These are phyloP conservation scores for Clavispora phyllophila DNA, from an alignment of 805 yeast species.

Conservation along the genomic window DNA sequence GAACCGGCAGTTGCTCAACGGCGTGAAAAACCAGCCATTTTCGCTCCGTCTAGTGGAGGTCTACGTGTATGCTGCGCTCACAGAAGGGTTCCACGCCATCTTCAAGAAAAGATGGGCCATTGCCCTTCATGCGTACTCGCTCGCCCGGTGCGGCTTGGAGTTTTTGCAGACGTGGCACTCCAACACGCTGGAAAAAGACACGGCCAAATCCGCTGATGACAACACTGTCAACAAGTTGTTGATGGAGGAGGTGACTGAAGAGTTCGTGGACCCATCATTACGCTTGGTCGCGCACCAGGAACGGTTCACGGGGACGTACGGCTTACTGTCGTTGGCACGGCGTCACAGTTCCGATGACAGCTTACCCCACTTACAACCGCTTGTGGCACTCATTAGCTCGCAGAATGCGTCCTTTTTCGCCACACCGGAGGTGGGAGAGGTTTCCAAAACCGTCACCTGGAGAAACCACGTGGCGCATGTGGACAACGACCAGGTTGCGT, in stretches of 20 bases:
- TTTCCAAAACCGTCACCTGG: conserved; percentile 42
- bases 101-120: conserved; percentile 50
- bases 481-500: conserved; percentile 68
- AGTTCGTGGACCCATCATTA: conserved; percentile 63
- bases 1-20: conserved; percentile 37
- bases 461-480: conserved; percentile 54
- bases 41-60: conserved; percentile 23
- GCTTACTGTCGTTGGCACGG: conserved; percentile 47
- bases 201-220: conserved; percentile 6
- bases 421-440: conserved; percentile 20
- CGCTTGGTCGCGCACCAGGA: conserved; percentile 47
- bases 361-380: conserved; percentile 32
- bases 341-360: conserved; percentile 30
- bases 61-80: conserved; percentile 40
- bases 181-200: no score
- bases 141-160: conserved; percentile 59
- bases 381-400: conserved; percentile 35
- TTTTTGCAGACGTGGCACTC: conserved; percentile 37
- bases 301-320: conserved; percentile 27
- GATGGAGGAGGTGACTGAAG: conserved; percentile 52
- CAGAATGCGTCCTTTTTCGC: conserved; percentile 35
- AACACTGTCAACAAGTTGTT: conserved; percentile 28
- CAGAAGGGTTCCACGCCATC: conserved; percentile 48
- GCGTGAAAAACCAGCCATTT: conserved; percentile 37
- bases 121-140: conserved; percentile 49